phyloP scores from a whole-genome alignment of 345 rosid species.

The Eutrema japonicum region DNA sequence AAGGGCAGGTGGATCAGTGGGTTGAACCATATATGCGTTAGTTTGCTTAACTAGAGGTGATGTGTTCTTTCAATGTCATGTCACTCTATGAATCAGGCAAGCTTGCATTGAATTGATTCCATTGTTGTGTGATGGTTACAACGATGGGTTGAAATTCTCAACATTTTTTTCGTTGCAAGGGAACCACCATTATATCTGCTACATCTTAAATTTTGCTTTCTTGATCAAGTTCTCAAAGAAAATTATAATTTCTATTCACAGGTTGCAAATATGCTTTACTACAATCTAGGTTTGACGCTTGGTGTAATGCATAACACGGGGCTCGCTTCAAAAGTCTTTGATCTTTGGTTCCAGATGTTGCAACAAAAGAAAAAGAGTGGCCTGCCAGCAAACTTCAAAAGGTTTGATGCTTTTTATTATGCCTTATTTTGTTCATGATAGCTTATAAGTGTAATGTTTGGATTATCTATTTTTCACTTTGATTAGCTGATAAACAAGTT shows the following conservation, averaged over 20 bases:
- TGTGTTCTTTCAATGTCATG: conserved; percentile 5
- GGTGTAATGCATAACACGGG: conserved; percentile 79
- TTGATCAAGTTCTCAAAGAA: conserved; percentile 21
- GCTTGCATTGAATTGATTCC: conserved; percentile 15
- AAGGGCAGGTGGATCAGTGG: conserved; percentile 98
- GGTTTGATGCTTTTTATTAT: conserved; percentile 49
- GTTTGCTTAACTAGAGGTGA: conserved; percentile 6
- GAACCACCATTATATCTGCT: too few species aligned
- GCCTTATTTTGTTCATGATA: conserved; percentile 15
- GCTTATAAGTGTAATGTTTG: not conserved
- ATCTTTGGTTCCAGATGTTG: conserved; percentile 96
- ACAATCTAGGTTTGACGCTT: conserved; percentile 79
- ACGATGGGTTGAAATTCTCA: conserved; percentile 22
- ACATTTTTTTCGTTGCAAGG: too few species aligned
- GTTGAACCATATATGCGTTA: conserved; percentile 84
- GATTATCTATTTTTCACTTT: conserved; percentile 3
- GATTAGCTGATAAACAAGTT: conserved; percentile 12
- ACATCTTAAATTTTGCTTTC: too few species aligned
- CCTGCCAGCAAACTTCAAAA: conserved; percentile 71
- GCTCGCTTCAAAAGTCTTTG: conserved; percentile 73
- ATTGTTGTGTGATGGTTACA: conserved; percentile 19
- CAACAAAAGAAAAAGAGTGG: conserved; percentile 94
- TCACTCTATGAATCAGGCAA: conserved; percentile 17
- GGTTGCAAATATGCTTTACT: conserved; percentile 96
- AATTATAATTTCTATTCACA: conserved; percentile 38